A percentile compares a stretch with the other conserved stretches of the same genome.
Conservation (phyloP, 1,284 basidiomycete genomes). For the Sporisorium graminicola region DNA sequence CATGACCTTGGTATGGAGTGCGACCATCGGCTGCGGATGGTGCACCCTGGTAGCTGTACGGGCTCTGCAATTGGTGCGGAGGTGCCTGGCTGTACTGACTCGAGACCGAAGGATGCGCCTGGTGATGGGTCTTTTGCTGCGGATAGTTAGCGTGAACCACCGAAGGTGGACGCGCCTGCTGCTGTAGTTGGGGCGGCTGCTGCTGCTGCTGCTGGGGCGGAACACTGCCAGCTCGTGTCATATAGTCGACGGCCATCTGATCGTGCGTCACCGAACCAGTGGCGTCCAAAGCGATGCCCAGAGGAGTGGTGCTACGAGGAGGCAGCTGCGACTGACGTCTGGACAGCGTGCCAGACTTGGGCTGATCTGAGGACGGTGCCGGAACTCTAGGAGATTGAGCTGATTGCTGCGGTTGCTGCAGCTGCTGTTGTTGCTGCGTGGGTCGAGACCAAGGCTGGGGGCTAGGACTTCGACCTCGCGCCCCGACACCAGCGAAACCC, state of each 20-base stretch:
- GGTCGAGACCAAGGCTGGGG: slow-evolving; percentile 57
- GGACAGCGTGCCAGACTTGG: slow-evolving; percentile 41
- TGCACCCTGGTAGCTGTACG: slow-evolving; percentile 33
- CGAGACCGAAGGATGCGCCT: slow-evolving; percentile 52
- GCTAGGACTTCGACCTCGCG: slow-evolving; percentile 61
- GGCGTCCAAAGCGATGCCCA: slow-evolving; percentile 84
- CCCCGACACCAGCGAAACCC: slow-evolving; percentile 65
- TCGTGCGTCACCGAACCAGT: slow-evolving; percentile 83
- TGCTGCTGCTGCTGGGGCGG: slow-evolving; percentile 74
- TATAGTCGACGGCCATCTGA: slow-evolving; percentile 78
- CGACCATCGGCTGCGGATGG: slow-evolving; percentile 21
- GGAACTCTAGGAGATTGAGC: slow-evolving; percentile 26
- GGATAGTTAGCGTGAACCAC: slow-evolving; percentile 45
- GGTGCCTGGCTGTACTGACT: slow-evolving; percentile 55
- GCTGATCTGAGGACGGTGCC: slow-evolving; percentile 26
- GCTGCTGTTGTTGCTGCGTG: slow-evolving; percentile 42
- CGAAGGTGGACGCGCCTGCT: slow-evolving; percentile 38
- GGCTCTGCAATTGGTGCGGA: slow-evolving; percentile 31
- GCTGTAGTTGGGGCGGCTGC: slow-evolving; percentile 36
- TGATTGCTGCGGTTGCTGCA: slow-evolving; percentile 34
- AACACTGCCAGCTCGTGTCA: slow-evolving; percentile 72
- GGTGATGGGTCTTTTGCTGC: slow-evolving; percentile 39
- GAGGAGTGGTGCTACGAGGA: slow-evolving; percentile 68
- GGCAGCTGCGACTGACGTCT: slow-evolving; percentile 42
- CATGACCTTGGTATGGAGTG: slow-evolving; percentile 33